Base-by-base conservation (phyloP, 139 green algal genomes). In the Tetraselmis chui region DNA sequence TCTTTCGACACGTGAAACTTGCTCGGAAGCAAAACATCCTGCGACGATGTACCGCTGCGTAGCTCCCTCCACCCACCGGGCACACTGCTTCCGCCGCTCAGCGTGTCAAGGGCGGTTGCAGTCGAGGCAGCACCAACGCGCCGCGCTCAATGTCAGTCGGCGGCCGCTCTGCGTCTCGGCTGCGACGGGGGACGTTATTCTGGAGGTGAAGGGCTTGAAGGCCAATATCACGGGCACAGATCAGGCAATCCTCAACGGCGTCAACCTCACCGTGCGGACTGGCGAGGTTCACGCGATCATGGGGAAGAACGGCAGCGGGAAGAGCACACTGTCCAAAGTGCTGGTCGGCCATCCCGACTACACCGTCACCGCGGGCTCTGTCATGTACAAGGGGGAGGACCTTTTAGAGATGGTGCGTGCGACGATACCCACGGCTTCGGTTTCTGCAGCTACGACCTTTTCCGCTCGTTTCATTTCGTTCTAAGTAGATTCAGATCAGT, bases 341-440 rank as follows among this genome's bases (percentile, higher is more conserved):
- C 89, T 99, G 29, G 96, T 99, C 0, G 97, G 97, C 0, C 97
- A 99, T 84, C 97, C 97, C 0, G 94, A 98, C 78, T 99, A 99
- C 86, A 92, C 98, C 82, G 95, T 99, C 22, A 98, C 90, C 0
- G 86, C 29, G 0, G 97, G 97, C 59, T 91, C 88, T 31, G 94
- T 82, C 82, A 79, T 1, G 26, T 99, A 96, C 90, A 98, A 97
- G 84, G 97, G 97, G 28, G 77, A 96, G 76, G 87, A 98, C 83
- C 88, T 99, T 31, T 92, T 99, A 78, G 93, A 91, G n/a, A 77
- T 98, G 75, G 45, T 67, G 45, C 45, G 45, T 18, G 11, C 45
- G 11, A 5, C 45, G 11, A 25, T 18, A 67, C 45, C 45, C 45
- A 67, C 45, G n/a, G n/a, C n/a, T n/a, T n/a, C n/a, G n/a, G n/a